Base-by-base conservation (phyloP, 768 basidiomycete species). In the Fistulinella prunicolor region DNA sequence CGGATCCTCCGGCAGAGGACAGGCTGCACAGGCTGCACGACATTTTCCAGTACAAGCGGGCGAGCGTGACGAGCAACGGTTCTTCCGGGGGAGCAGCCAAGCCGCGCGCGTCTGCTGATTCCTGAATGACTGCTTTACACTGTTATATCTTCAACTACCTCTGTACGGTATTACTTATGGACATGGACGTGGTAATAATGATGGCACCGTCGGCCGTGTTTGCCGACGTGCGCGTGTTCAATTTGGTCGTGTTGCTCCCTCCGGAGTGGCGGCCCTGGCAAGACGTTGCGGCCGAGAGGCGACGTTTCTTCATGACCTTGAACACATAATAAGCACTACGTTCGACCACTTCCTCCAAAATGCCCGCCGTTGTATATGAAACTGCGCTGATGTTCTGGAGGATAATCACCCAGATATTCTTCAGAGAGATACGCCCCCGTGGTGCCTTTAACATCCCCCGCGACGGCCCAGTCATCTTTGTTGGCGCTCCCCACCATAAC, bases 401-500 rank as follows among this genome's bases (percentile, higher is more conserved):
- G 48, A 73, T 78, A 3, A 78, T 95, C 48, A 91, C 89, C 55
- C 89, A 89, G 70, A 84, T 98, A 57, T 98, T 98, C 78, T 98
- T 98, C 74, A 77, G 95, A 56, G 95, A 98, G 71, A 85, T 97
- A 59, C 79, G 95, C 49, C 90, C 94, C 4, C 77, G 95, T 67
- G 91, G 95, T 42, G 89, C 94, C 28, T 97, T 89, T 78, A 90
- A 96, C 65, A 90, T 98, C 50, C 95, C 95, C 21, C 78, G 77
- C 48, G 80, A 89, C 49, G 95, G 93, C 0, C 89, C 95, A 3
- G 81, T 95, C 45, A 90, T 98, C 55, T 94, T 96, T 66, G 92
- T 92, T 41, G 92, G 80, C 36, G 94, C 90, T 9, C 94, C 94
- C 35, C 94, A 97, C 67, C 82, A 85, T 61, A 96, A 96, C 66